Evolutionary conservation across 1,284 basidiomycete species (phyloP), one percentile per base, ranked within the genome.

Genomic region (Melampsora abietis-canadensis): DNA sequence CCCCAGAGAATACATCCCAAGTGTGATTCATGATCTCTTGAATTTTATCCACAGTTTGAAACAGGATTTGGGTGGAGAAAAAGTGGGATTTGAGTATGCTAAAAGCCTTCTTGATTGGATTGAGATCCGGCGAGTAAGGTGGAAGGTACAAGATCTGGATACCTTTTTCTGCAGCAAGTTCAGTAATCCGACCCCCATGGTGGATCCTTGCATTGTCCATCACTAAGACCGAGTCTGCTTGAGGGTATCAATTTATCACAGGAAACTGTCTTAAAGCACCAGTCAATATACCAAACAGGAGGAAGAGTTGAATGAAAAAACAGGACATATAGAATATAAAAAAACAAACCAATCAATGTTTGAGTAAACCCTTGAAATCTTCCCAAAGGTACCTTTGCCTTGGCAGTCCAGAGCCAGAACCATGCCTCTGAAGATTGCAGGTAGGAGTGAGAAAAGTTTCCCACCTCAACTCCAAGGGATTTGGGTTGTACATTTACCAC

Each of bases 91-190:
- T 54, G 0, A 67, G 17, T 0, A 67, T 47, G 8, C 44, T 47
- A 19, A 67, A 67, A 14, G 48, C 44, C 27, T 67, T 67, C 27
- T 67, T 47, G n/a, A 67, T 67, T 7, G 65, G 65, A 27, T 51
- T 67, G 4, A 67, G 34, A 30, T 67, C 65, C 0, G 65, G 65
- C 1, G 46, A 54, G 65, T 67, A 51, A 8, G 65, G 46, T 14
- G 65, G 65, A 1, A 67, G 47, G 31, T 54, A 67, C 7, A 67
- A 21, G 8, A 47, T 24, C 2, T 27, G 46, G 30, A 47, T 30
- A 1, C 48, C 48, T 17, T 4, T 4, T 7, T 24, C 34, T 0
- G 21, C 21, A 5, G 30, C 44, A 0, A 47, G 7, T 8, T 54
- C 27, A 27, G 27, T 2, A 27, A 27, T 27, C 2, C 27, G 2